Base-by-base conservation (phyloP, 2,329 filamentous ascomycete genomes). In the Fragosphaeria purpurea region DNA sequence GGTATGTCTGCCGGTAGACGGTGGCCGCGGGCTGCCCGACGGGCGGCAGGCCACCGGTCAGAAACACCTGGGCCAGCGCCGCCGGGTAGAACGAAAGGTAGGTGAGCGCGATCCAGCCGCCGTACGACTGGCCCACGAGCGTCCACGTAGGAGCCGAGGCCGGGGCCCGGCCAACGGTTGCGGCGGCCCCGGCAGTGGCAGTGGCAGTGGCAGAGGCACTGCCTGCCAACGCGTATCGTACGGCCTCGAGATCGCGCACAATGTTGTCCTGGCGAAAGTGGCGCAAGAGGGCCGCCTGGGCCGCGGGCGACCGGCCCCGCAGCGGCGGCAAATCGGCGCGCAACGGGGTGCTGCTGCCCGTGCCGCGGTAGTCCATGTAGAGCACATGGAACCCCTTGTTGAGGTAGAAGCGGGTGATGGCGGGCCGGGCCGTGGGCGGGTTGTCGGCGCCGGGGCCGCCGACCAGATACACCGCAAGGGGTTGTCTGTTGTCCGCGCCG, bases 191-290 rank as follows among this genome's bases (percentile, higher is more conserved):
- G 75, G 80, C 43, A 88, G 65, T 7, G 71, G 74, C 53, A 77
- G 71, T 1, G 22, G 22, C 22, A 22, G 22, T 1, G 22, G 22
- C 22, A 22, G 22, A 2, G 22, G 22, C 22, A 22, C 22, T 22
- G 22, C 22, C 22, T 22, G 22, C 22, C 22, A 22, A 22, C 22
- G 22, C 22, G 22, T 22, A 22, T 22, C 85, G 73, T 11, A 89
- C 74, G 3, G 83, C 82, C 61, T 89, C 85, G 51, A 83, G 84
- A 58, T 89, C 85, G 45, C 75, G 74, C 6, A 88, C 83, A 52
- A 88, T 88, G 58, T 74, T 84, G 61, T 88, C 85, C 4, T 85
- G 84, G 12, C 84, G 74, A 63, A 86, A 87, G 12, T 76, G 41
- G 3, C n/a, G 1, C 31, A 56, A 31, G 7, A 35, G n/a, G 2